phyloP scores from a whole-genome alignment of 495 filamentous ascomycete species.

The Neurospora terricola region DNA sequence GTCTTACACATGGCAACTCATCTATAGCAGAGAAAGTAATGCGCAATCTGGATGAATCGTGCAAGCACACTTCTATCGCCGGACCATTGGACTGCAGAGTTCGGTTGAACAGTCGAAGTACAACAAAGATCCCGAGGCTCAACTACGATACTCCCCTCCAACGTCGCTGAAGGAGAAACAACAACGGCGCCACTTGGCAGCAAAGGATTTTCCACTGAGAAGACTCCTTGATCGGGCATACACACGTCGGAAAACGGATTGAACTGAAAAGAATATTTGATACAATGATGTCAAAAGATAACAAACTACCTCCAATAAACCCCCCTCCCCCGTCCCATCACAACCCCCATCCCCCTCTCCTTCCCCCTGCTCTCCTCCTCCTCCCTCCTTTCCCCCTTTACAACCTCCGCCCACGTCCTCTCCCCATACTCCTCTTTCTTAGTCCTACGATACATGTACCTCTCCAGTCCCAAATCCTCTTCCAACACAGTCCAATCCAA shows the following conservation, averaged over 20 bases:
- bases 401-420: background rate
- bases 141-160: too few species aligned
- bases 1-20: background rate
- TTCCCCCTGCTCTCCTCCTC: background rate
- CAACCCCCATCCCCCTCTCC: background rate
- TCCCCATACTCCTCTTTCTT: background rate
- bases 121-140: conserved; percentile 2
- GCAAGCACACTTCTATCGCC: background rate
- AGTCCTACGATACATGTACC: background rate
- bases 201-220: background rate
- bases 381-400: background rate
- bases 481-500: background rate
- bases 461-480: background rate
- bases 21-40: background rate
- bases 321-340: too few species aligned
- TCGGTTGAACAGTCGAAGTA: background rate
- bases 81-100: background rate
- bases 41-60: background rate
- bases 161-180: background rate
- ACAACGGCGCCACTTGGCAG: background rate
- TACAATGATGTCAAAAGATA: too few species aligned
- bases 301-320: too few species aligned
- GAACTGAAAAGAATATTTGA: too few species aligned
- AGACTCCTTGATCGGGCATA: too few species aligned
- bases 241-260: too few species aligned